phyloP scores from a whole-genome alignment of 495 filamentous ascomycete genomes.

The Penicillium canescens region DNA sequence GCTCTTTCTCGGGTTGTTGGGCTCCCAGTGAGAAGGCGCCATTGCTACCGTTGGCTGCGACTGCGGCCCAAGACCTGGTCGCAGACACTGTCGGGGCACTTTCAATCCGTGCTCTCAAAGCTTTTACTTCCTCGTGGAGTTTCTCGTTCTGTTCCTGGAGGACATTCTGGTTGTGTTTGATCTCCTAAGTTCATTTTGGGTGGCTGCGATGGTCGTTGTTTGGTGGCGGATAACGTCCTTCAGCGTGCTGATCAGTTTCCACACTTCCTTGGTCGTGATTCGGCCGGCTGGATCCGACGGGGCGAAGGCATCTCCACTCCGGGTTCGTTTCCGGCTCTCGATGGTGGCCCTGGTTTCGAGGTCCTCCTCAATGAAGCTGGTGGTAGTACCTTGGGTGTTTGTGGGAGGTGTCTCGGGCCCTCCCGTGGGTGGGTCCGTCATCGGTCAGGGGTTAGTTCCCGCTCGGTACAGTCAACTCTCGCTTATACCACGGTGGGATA shows the following conservation, averaged over 20 bases:
- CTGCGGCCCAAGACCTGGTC: too few species aligned
- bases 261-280: slow-evolving; percentile 21
- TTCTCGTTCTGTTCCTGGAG: slow-evolving; percentile 18
- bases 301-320: slow-evolving; percentile 7
- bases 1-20: too few species aligned
- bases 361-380: not conserved
- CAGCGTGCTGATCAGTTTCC: slow-evolving; percentile 15
- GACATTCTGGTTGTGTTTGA: slow-evolving; percentile 14
- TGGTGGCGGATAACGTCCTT: slow-evolving; percentile 16
- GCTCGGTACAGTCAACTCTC: too few species aligned
- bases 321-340: slow-evolving; percentile 9
- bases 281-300: slow-evolving; percentile 14
- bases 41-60: too few species aligned
- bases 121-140: slow-evolving; percentile 16
- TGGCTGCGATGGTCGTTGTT: slow-evolving; percentile 14
- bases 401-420: too few species aligned
- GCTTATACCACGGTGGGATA: too few species aligned
- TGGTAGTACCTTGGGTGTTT: too few species aligned
- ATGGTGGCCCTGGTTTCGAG: not conserved
- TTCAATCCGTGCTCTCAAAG: slow-evolving; percentile 8
- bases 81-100: slow-evolving; percentile 1
- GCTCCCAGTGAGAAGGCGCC: too few species aligned
- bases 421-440: too few species aligned
- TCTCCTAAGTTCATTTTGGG: slow-evolving; percentile 13
- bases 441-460: too few species aligned